Conservation (phyloP, 2,329 filamentous ascomycete genomes). For the Fusarium zealandicum region DNA sequence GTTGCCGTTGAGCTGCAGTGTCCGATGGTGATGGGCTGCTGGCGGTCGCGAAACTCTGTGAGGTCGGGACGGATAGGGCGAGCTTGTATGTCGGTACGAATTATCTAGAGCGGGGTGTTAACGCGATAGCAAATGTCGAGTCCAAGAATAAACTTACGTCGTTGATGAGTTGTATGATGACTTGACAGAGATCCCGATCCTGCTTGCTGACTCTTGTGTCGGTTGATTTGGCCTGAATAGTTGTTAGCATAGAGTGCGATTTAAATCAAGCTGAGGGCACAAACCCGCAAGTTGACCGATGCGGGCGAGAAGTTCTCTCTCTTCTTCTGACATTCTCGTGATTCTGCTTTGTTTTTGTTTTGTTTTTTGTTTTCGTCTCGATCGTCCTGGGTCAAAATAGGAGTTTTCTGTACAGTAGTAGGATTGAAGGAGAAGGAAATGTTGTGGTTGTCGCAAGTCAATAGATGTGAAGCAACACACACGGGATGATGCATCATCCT, state of each 20-base stretch:
- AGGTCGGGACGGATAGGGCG: constrained; percentile 46
- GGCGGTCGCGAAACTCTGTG: constrained; percentile 48
- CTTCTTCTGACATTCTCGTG: constrained; percentile 55
- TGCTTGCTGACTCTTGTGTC: constrained; percentile 72
- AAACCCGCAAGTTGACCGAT: constrained; percentile 61
- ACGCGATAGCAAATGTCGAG: background rate
- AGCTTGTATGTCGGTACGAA: constrained; percentile 43
- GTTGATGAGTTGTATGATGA: constrained; percentile 43
- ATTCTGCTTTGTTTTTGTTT: background rate
- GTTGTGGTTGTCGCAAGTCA: constrained; percentile 6
- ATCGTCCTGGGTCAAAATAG: background rate
- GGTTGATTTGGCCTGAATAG: constrained; percentile 75
- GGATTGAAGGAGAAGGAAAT: constrained; percentile 5
- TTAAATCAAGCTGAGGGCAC: constrained; percentile 30
- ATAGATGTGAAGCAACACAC: constrained; percentile 8
- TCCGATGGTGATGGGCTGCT: constrained; percentile 56
- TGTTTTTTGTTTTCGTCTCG: background rate
- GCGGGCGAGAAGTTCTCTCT: constrained; percentile 60
- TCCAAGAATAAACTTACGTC: constrained; percentile 44
- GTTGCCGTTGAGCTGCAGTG: constrained; percentile 68
- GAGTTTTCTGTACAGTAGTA: background rate
- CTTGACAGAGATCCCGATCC: constrained; percentile 45
- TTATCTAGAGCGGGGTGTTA: constrained; percentile 40
- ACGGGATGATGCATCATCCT: constrained; percentile 30
- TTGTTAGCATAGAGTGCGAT: constrained; percentile 34